Base-by-base conservation (phyloP, 257 asterid species). In the Oldenlandia corymbosa region DNA sequence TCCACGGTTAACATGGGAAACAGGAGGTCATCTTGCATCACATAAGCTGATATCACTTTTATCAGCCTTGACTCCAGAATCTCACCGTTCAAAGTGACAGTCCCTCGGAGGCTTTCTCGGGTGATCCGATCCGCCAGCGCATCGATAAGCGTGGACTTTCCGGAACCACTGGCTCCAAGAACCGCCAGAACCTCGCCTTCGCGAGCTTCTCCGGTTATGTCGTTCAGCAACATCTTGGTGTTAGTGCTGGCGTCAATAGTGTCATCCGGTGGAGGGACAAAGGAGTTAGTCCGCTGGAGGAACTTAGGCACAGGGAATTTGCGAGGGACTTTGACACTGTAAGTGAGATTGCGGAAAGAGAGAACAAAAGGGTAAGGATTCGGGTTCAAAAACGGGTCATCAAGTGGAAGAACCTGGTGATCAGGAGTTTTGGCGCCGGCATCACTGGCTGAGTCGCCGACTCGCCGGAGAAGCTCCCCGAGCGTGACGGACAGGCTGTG, bases 401-500 rank as follows among this genome's bases (percentile, higher is more conserved):
- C 66, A 26, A 70, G 30, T 7, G 77, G 68, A 54, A 71, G 70
- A 32, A 71, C 72, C 9, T 52, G 87, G 62, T 66, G 83, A 0
- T 65, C 28, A 5, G 73, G 43, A 26, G 47, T 49, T 32, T 32
- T 14, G 28, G 36, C 65, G 10, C n/a, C n/a, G n/a, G 27, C 62
- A n/a, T 69, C 45, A 27, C 50, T 36, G 5, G 53, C 10, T 32
- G 80, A 74, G 67, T 80, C 84, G 0, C 84, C 97, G 2, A 81
- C 79, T 28, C 49, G 76, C 34, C 77, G 80, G 66, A 90, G 37
- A 45, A 90, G 87, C 79, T 90, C 95, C 20, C 80, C 86, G 1
- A 87, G 94, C 5, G 95, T 80, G 52, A 69, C 60, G 16, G 96
- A 85, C 28, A 43, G 37, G 46, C 45, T 73, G 7, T 79, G 90